Conservation (phyloP, 257 asterid genomes). For the Solanum virginianum region DNA sequence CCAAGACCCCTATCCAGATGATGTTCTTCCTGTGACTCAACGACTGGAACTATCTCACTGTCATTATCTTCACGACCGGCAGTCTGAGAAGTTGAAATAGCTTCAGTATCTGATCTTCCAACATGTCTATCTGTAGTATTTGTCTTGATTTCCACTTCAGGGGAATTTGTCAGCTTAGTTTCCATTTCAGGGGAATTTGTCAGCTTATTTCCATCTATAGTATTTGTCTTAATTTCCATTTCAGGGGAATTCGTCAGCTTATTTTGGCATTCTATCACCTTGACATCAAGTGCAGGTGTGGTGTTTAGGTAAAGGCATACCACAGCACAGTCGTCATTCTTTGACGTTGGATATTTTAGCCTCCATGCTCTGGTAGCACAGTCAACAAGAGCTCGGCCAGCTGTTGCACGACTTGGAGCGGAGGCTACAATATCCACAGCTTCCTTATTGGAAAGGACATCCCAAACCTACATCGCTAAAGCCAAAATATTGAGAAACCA, state of each 20-base stretch:
- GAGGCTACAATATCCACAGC: constrained; percentile 86
- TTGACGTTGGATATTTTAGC: constrained; percentile 94
- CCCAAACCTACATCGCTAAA: constrained; percentile 65
- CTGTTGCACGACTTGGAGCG: constrained; percentile 74
- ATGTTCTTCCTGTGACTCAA: constrained; percentile 35
- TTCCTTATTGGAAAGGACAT: constrained; percentile 92
- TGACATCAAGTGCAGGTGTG: background rate
- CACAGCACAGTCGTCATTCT: constrained; percentile 91
- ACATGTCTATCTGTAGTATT: background rate
- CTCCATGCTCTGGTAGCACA: constrained; percentile 97
- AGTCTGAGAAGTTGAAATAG: constrained; percentile 6
- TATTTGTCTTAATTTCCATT: constrained; percentile 13
- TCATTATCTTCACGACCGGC: constrained; percentile 13
- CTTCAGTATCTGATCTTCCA: constrained; percentile 1
- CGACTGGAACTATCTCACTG: constrained; percentile 63
- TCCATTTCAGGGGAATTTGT: constrained; percentile 15
- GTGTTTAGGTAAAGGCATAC: constrained; percentile 68
- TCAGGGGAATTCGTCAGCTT: constrained; percentile 6
- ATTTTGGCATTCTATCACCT: constrained; percentile 8
- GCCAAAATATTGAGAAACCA: background rate
- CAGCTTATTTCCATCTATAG: background rate
- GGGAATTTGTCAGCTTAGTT: constrained; percentile 2
- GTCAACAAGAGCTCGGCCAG: constrained; percentile 87
- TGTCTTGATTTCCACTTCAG: constrained; percentile 19
- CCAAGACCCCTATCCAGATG: constrained; percentile 18